These are phyloP conservation scores for Ilex paraguariensis DNA, from an alignment of 305 asterid species.

Conservation along the genomic window DNA sequence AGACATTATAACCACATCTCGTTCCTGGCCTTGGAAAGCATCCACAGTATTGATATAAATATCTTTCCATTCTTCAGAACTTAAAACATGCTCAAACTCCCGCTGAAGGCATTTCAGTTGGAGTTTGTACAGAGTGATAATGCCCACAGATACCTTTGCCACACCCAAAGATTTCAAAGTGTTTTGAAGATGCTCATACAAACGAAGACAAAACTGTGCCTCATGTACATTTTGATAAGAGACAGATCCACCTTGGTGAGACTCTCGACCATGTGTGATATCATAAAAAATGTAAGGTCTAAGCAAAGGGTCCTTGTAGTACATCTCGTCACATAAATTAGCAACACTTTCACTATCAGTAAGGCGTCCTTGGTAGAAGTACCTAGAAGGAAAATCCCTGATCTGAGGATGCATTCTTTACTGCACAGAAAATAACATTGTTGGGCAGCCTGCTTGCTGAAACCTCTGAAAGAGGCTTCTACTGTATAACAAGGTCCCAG, in stretches of 20 bases:
- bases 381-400: slow-evolving; percentile 94
- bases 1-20: slow-evolving; percentile 97
- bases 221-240: slow-evolving; percentile 91
- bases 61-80: slow-evolving; percentile 92
- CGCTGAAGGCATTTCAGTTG: slow-evolving; percentile 96
- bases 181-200: slow-evolving; percentile 90
- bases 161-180: slow-evolving; percentile 53
- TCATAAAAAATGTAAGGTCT: slow-evolving; percentile 87
- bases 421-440: slow-evolving; percentile 94
- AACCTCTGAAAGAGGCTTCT: slow-evolving; percentile 98
- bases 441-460: slow-evolving; percentile 99
- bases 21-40: slow-evolving; percentile 99
- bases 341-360: slow-evolving; percentile 89
- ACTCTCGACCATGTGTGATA: slow-evolving; percentile 84
- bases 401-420: slow-evolving; percentile 98
- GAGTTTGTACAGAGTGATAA: slow-evolving; percentile 95
- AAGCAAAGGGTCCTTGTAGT: slow-evolving; percentile 78
- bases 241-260: slow-evolving; percentile 94
- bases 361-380: slow-evolving; percentile 97
- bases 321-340: slow-evolving; percentile 67
- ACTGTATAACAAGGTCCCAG: slow-evolving; percentile 95
- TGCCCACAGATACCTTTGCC: slow-evolving; percentile 88
- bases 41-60: slow-evolving; percentile 96
- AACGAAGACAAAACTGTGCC: slow-evolving; percentile 89
- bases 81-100: slow-evolving; percentile 81